These are phyloP conservation scores for Phytophthora ramorum DNA, from an alignment of 352 stramenopile genomes.

Conservation along the genomic window DNA sequence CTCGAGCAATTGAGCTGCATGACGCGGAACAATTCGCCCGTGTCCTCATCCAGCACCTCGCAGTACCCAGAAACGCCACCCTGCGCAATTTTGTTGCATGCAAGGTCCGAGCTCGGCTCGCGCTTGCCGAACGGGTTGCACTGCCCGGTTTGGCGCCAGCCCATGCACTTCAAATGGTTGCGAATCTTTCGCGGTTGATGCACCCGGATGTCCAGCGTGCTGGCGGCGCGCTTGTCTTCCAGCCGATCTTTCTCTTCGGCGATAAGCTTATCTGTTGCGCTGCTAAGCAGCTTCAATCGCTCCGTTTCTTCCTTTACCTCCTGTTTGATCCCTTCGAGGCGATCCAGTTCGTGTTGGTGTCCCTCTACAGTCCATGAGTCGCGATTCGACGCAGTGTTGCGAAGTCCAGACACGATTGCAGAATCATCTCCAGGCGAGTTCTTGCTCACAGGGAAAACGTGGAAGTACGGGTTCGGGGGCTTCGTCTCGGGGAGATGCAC, in stretches of 20 bases:
- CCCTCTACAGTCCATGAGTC: slow-evolving; percentile 30
- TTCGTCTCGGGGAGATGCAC: slow-evolving; percentile 28
- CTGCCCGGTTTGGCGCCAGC: slow-evolving; percentile 63
- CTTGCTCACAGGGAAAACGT: slow-evolving; percentile 29
- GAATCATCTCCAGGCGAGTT: slow-evolving; percentile 20
- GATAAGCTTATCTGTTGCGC: slow-evolving; percentile 42
- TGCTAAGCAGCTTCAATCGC: slow-evolving; percentile 42
- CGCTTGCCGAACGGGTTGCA: slow-evolving; percentile 58
- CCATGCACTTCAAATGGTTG: slow-evolving; percentile 58
- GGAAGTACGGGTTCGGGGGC: slow-evolving; percentile 30
- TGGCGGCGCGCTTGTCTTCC: slow-evolving; percentile 40
- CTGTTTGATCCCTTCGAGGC: slow-evolving; percentile 41
- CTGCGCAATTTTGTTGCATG: slow-evolving; percentile 54
- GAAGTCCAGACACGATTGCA: slow-evolving; percentile 21
- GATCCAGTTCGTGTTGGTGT: slow-evolving; percentile 43
- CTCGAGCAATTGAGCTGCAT: slow-evolving; percentile 77
- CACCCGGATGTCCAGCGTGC: slow-evolving; percentile 44
- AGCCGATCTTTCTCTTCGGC: slow-evolving; percentile 40
- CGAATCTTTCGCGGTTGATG: slow-evolving; percentile 41
- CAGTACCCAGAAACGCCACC: slow-evolving; percentile 67
- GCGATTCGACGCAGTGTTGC: slow-evolving; percentile 23
- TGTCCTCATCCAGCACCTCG: slow-evolving; percentile 61
- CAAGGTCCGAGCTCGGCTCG: slow-evolving; percentile 53
- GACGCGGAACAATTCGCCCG: slow-evolving; percentile 66
- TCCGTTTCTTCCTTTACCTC: slow-evolving; percentile 47